phyloP scores from a whole-genome alignment of 2,329 filamentous ascomycete genomes.

The Pseudogymnoascus sp. region DNA sequence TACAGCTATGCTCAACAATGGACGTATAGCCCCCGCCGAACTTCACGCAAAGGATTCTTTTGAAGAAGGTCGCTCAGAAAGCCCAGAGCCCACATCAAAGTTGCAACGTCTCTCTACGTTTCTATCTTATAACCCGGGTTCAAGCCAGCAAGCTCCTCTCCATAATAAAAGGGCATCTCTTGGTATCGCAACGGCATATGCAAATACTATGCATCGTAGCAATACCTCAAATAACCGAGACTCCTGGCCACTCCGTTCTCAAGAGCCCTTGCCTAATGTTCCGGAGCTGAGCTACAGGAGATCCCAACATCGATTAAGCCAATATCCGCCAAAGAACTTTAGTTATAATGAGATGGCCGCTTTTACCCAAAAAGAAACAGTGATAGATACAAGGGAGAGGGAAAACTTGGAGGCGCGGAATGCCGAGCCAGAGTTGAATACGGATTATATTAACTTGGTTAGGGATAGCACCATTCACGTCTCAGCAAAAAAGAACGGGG shows the following conservation, averaged over 20 bases:
- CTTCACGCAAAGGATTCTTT: not conserved
- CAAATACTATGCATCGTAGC: not conserved
- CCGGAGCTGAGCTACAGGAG: not conserved
- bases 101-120: slow-evolving; percentile 1
- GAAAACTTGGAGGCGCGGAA: not conserved
- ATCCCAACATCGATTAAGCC: not conserved
- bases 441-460: not conserved
- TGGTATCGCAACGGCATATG: not conserved
- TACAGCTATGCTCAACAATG: not conserved
- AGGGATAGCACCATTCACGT: not conserved
- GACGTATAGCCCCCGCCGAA: not conserved
- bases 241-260: not conserved
- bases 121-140: not conserved
- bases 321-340: not conserved
- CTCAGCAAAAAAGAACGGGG: not conserved
- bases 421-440: not conserved
- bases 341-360: not conserved
- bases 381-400: not conserved
- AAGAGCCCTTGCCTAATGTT: not conserved
- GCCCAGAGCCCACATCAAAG: not conserved
- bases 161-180: not conserved
- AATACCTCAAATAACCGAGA: not conserved
- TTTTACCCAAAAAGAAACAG: not conserved
- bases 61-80: not conserved
- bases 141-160: not conserved